A percentile compares a stretch with the other conserved stretches of the same genome.
These are phyloP conservation scores for Pythium vanterpoolii DNA, from an alignment of 352 stramenopile species.

Conservation along the genomic window DNA sequence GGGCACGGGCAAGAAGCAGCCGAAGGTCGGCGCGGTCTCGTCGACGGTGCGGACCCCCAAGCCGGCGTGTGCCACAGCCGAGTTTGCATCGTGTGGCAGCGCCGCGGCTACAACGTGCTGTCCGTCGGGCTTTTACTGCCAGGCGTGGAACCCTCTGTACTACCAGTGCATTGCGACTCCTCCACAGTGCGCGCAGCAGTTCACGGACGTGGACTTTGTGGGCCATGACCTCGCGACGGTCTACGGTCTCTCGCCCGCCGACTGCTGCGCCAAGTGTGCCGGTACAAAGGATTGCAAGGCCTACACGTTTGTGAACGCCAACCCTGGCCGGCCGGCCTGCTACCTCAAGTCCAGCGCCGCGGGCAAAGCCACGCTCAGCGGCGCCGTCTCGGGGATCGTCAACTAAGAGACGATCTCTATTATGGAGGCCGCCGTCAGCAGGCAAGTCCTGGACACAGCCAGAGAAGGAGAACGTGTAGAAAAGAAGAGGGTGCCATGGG, in stretches of 20 bases:
- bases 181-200: conserved; percentile 35
- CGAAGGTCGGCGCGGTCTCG: conserved; percentile 4
- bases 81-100: conserved; percentile 10
- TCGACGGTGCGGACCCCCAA: conserved; percentile 5
- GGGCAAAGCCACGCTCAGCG: conserved; percentile 7
- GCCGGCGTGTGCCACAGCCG: conserved; percentile 8
- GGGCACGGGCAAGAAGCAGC: conserved; percentile 4
- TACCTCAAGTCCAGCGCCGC: conserved; percentile 25
- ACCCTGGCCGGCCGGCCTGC: conserved; percentile 9
- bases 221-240: conserved; percentile 42
- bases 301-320: conserved; percentile 46
- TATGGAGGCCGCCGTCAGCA: neutral
- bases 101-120: conserved; percentile 17
- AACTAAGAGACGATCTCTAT: conserved; percentile 2
- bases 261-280: conserved; percentile 42
- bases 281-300: conserved; percentile 35
- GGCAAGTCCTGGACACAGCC: neutral
- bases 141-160: conserved; percentile 25
- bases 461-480: neutral
- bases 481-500: too few relatives aligned
- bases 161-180: conserved; percentile 29
- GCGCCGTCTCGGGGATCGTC: conserved; percentile 29
- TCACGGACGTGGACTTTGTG: conserved; percentile 40
- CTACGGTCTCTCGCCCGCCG: conserved; percentile 26
- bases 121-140: conserved; percentile 22